phyloP scores from a whole-genome alignment of 1,284 basidiomycete genomes.

The Ganoderma lingzhi region DNA sequence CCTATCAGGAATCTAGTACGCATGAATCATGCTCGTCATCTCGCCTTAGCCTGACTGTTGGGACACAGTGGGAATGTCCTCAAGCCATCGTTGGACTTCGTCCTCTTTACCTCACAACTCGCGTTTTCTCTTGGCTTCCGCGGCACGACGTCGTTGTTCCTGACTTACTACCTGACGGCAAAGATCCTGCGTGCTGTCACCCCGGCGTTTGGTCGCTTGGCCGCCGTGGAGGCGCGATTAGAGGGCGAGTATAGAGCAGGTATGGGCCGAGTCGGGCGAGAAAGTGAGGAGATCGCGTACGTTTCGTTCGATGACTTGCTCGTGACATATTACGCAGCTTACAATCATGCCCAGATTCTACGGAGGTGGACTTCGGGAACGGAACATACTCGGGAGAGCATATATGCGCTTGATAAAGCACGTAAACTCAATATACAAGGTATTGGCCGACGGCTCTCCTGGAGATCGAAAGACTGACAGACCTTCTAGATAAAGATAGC shows the following conservation, averaged over 20 bases:
- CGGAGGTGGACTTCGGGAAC: slow-evolving; percentile 87
- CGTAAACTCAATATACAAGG: slow-evolving; percentile 93
- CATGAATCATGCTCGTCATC: slow-evolving; percentile 18
- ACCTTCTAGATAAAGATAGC: slow-evolving; percentile 73
- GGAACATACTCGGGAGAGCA: slow-evolving; percentile 82
- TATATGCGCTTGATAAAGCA: slow-evolving; percentile 89
- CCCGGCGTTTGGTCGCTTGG: slow-evolving; percentile 93
- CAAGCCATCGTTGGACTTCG: slow-evolving; percentile 91
- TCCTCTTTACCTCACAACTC: slow-evolving; percentile 95
- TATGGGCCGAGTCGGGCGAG: slow-evolving; percentile 88
- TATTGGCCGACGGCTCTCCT: slow-evolving; percentile 38
- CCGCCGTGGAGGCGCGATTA: slow-evolving; percentile 87
- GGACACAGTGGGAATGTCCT: slow-evolving; percentile 62
- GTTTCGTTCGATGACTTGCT: slow-evolving; percentile 41
- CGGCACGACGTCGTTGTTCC: slow-evolving; percentile 82
- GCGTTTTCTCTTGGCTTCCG: slow-evolving; percentile 85
- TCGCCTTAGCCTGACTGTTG: not conserved
- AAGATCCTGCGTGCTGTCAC: slow-evolving; percentile 87
- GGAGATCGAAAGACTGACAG: not conserved
- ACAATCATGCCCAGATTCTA: slow-evolving; percentile 71
- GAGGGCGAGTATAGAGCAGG: slow-evolving; percentile 94
- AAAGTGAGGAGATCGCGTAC: slow-evolving; percentile 93
- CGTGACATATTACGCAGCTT: not conserved
- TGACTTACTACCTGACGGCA: slow-evolving; percentile 89
- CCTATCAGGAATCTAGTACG: slow-evolving; percentile 89